A percentile compares a stretch with the other conserved stretches of the same genome.
These are phyloP conservation scores for Oryza officinalis DNA, from an alignment of 176 grass and related monocot genomes.

Conservation along the genomic window DNA sequence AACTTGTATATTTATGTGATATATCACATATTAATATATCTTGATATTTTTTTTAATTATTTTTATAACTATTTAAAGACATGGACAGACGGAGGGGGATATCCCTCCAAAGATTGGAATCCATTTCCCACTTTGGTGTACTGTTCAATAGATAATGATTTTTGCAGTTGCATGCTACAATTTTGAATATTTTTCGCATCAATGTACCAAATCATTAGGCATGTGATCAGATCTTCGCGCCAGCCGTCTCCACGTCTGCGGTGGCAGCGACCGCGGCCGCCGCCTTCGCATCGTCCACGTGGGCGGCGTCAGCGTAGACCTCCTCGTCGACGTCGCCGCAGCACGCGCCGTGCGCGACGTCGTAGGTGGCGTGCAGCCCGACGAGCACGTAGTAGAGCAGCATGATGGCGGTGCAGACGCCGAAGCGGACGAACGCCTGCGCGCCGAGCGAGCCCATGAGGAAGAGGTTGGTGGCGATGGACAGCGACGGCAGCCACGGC, in stretches of 20 bases:
- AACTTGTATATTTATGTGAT: too few species aligned
- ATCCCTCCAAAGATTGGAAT: too few species aligned
- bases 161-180: not conserved
- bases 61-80: too few species aligned
- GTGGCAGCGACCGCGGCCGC: not conserved
- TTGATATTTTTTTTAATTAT: too few species aligned
- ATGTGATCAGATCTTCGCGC: not conserved
- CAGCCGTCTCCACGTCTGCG: slow-evolving; percentile 49
- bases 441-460: slow-evolving; percentile 89
- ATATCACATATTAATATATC: too few species aligned
- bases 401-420: slow-evolving; percentile 70
- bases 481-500: slow-evolving; percentile 90
- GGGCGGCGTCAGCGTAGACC: not conserved
- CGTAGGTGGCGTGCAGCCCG: slow-evolving; percentile 88
- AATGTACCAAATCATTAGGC: not conserved
- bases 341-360: slow-evolving; percentile 62
- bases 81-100: too few species aligned
- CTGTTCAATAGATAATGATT: not conserved
- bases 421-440: slow-evolving; percentile 76
- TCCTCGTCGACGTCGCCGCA: slow-evolving; percentile 1
- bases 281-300: not conserved
- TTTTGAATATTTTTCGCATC: not conserved
- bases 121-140: not conserved
- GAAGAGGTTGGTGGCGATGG: slow-evolving; percentile 95
- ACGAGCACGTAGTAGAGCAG: slow-evolving; percentile 83